Percentiles rank a stretch among this genome's conserved stretches.
These are phyloP conservation scores for Crithidia sp. DNA, from an alignment of 208 protist species.

Conservation along the genomic window DNA sequence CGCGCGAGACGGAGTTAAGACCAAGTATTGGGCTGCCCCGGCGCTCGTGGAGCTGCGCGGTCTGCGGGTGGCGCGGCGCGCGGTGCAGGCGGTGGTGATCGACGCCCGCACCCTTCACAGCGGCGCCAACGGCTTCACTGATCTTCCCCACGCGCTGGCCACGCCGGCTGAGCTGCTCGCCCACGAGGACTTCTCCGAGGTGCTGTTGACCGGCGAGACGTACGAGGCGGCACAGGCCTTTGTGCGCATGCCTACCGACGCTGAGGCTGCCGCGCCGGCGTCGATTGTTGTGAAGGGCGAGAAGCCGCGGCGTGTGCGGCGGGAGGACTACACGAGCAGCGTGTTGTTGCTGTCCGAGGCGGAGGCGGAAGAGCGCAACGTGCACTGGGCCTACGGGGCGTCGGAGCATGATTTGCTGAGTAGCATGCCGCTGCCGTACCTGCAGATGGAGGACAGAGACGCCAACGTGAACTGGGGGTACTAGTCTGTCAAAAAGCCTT, in stretches of 20 bases:
- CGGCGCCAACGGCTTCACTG: slow-evolving; percentile 15
- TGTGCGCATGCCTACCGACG: slow-evolving; percentile 11
- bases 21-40: background rate
- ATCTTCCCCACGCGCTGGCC: slow-evolving; percentile 21
- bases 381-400: slow-evolving; percentile 29
- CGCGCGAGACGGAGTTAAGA: slow-evolving; percentile 11
- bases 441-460: slow-evolving; percentile 8
- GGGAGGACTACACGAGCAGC: slow-evolving; percentile 2
- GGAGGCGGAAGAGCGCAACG: slow-evolving; percentile 6
- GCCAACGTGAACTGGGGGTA: slow-evolving; percentile 9
- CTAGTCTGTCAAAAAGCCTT: background rate
- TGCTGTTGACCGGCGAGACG: slow-evolving; percentile 9
- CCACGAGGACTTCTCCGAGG: slow-evolving; percentile 22
- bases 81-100: slow-evolving; percentile 41
- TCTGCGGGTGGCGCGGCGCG: slow-evolving; percentile 22
- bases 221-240: slow-evolving; percentile 8
- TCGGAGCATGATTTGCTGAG: slow-evolving; percentile 28
- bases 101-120: slow-evolving; percentile 19
- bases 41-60: slow-evolving; percentile 22
- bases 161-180: slow-evolving; percentile 23
- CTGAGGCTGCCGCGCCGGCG: slow-evolving; percentile 10
- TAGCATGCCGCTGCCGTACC: slow-evolving; percentile 23
- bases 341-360: slow-evolving; percentile 29
- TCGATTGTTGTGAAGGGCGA: background rate
- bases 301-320: background rate